A percentile compares a stretch with the other conserved stretches of the same genome.
phyloP scores from a whole-genome alignment of 345 rosid genomes.

The Eucalyptus viminalis region DNA sequence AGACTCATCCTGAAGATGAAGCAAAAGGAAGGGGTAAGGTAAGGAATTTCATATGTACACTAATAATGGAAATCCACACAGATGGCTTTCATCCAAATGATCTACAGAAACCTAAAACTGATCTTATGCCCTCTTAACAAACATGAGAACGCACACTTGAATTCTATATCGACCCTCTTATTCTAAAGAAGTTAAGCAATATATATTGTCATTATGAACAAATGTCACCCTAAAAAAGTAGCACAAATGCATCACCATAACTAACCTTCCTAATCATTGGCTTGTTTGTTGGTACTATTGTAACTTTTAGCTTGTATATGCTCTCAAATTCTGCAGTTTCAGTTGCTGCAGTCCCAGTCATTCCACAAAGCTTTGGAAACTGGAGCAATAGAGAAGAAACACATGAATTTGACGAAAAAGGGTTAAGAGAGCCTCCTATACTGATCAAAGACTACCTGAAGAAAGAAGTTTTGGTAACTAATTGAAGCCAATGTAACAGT shows the following conservation, averaged over 20 bases:
- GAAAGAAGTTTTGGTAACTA: conserved; percentile 97
- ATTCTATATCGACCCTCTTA: not conserved
- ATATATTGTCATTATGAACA: not conserved
- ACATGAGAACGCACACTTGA: not conserved
- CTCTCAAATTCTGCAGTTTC: conserved; percentile 97
- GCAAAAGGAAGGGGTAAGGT: not conserved
- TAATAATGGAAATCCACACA: not conserved
- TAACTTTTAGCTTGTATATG: conserved; percentile 94
- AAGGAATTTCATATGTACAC: not conserved
- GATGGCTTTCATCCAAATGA: not conserved
- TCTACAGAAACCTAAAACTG: not conserved
- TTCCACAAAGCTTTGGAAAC: conserved; percentile 98
- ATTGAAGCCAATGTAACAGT: conserved; percentile 92
- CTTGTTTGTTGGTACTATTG: conserved; percentile 94
- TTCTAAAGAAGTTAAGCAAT: not conserved
- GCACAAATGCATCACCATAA: not conserved
- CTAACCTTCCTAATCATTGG: conserved; percentile 93
- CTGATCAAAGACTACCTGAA: conserved; percentile 52
- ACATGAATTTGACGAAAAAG: not conserved
- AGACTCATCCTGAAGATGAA: conserved; percentile 75
- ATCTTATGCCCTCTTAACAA: not conserved
- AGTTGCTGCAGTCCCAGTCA: conserved; percentile 99
- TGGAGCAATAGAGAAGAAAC: conserved; percentile 6
- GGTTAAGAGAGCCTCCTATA: not conserved
- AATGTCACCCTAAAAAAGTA: not conserved